Conservation (phyloP, 257 asterid species). For the Linaria vulgaris region DNA sequence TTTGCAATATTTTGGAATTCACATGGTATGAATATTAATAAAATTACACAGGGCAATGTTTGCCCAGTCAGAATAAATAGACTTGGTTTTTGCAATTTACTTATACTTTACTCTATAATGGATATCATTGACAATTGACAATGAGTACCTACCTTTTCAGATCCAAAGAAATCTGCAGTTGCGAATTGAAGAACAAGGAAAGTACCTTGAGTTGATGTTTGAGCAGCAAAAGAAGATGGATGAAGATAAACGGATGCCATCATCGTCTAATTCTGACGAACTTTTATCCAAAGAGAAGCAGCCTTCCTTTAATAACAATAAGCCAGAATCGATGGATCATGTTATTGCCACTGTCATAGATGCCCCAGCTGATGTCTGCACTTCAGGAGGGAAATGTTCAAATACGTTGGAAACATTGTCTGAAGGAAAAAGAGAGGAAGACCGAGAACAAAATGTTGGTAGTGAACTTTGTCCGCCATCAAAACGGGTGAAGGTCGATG, state of each 20-base stretch:
- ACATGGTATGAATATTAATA: too few relatives aligned
- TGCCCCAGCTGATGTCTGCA: slow-evolving; percentile 24
- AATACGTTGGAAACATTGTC: slow-evolving; percentile 29
- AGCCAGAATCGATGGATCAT: slow-evolving; percentile 2
- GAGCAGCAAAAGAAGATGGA: slow-evolving; percentile 72
- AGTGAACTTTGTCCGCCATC: slow-evolving; percentile 26
- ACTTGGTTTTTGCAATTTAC: too few relatives aligned
- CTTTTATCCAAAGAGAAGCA: slow-evolving; percentile 13
- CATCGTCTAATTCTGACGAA: slow-evolving; percentile 35
- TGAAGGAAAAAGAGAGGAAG: slow-evolving; percentile 32
- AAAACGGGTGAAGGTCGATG: slow-evolving; percentile 49
- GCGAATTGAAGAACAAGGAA: slow-evolving; percentile 87
- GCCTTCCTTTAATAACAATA: too few relatives aligned
- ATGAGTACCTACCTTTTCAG: slow-evolving; percentile 36
- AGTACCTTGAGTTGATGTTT: slow-evolving; percentile 66
- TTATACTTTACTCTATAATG: background rate
- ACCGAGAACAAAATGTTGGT: slow-evolving; percentile 23
- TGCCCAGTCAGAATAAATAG: too few relatives aligned
- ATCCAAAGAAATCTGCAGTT: slow-evolving; percentile 79
- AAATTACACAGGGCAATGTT: too few relatives aligned
- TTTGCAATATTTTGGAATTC: too few relatives aligned
- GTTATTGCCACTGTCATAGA: slow-evolving; percentile 9
- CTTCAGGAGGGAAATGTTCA: slow-evolving; percentile 22
- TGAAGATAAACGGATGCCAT: slow-evolving; percentile 45
- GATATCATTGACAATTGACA: slow-evolving; percentile 13